Conservation (phyloP, 352 stramenopile genomes). For the Pythium biforme region DNA sequence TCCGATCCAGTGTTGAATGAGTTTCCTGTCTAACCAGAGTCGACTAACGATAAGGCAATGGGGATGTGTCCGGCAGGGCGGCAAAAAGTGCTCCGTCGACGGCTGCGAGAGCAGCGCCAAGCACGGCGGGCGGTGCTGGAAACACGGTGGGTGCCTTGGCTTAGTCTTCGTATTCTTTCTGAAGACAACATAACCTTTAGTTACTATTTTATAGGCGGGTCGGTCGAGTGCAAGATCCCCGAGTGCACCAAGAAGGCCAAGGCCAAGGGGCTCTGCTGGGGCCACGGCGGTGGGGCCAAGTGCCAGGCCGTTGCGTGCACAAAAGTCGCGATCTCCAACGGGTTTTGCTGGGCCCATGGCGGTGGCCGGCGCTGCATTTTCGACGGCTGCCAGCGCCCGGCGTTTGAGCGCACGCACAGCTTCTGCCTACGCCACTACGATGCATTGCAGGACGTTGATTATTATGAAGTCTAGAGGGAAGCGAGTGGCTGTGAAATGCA, state of each 20-base stretch:
- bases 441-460: slow-evolving; percentile 21
- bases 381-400: slow-evolving; percentile 32
- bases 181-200: too few species aligned
- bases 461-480: slow-evolving; percentile 12
- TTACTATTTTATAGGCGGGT: slow-evolving; percentile 20
- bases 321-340: slow-evolving; percentile 24
- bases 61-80: slow-evolving; percentile 25
- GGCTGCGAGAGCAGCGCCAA: slow-evolving; percentile 41
- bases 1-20: background rate
- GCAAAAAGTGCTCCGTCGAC: slow-evolving; percentile 40
- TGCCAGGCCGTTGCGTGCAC: slow-evolving; percentile 17
- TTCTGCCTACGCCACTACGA: slow-evolving; percentile 22
- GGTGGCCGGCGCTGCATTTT: slow-evolving; percentile 29
- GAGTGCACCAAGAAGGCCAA: slow-evolving; percentile 24
- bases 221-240: slow-evolving; percentile 22
- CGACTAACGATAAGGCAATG: background rate
- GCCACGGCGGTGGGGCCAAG: slow-evolving; percentile 26
- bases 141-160: slow-evolving; percentile 30
- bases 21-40: background rate
- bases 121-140: slow-evolving; percentile 42
- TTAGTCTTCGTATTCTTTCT: background rate
- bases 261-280: slow-evolving; percentile 21
- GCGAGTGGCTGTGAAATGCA: too few species aligned
- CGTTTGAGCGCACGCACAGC: slow-evolving; percentile 28
- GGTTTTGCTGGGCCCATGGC: slow-evolving; percentile 31